Evolutionary conservation across 1,284 basidiomycete species (phyloP), one percentile per base, ranked within the genome.

Genomic region (Vanrija sp.): DNA sequence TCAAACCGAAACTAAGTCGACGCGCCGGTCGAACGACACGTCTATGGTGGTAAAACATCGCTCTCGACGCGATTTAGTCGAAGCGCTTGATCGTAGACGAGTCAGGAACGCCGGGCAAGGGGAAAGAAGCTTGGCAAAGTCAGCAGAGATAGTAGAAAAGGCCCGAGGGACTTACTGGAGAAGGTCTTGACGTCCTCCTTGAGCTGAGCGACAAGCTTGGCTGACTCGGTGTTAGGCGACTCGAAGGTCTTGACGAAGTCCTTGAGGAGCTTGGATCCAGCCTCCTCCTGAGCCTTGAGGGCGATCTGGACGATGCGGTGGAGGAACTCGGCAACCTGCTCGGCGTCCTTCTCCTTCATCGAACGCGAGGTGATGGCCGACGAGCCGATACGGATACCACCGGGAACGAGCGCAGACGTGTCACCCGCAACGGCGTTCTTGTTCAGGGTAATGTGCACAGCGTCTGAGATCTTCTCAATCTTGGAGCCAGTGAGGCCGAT

Each of bases 381-480:
- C 23, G 92, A 90, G 62, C 96, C 96, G 64, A 99, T 85, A 64
- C 96, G 91, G 71, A 98, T 95, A 69, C 96, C 96, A 68, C 96
- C 96, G 48, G 96, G 96, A 4, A 90, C 89, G 73, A 94, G 89
- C 1, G 96, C 96, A 51, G 91, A 96, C 41, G 57, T 61, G 48
- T 61, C 59, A 49, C 37, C 25, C 22, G 31, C 39, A 41, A 55
- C 44, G 31, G 49, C 37, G 48, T 67, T 68, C 81, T 97, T 94
- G 82, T 94, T 94, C 78, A 78, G 69, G 31, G 89, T 97, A 77
- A 99, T 97, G 66, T 92, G 92, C 71, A 91, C 85, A 51, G 96
- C 82, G 76, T 98, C 96, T 75, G 94, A 96, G 68, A 99, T 85
- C 83, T 97, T 98, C 82, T 97, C 94, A 57, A 99, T 85, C 81